Evolutionary conservation across 768 basidiomycete genomes (phyloP).

Genomic region (Suillus lakei): DNA sequence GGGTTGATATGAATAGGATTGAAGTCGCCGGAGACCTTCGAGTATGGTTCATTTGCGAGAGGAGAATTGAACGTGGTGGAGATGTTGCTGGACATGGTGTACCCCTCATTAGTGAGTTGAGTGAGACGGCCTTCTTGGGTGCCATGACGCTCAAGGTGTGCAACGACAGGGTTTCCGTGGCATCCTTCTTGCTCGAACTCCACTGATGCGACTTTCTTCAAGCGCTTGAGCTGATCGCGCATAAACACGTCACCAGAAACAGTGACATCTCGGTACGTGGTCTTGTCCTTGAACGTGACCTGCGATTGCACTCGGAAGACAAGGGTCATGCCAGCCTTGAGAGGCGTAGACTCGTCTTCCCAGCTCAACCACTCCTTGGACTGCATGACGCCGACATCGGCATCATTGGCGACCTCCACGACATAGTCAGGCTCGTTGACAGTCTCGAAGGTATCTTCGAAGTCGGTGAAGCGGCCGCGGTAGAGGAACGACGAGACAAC

Average conservation of each 20-base stretch:
- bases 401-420: slow-evolving; percentile 74
- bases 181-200: slow-evolving; percentile 87
- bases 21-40: slow-evolving; percentile 94
- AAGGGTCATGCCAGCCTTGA: slow-evolving; percentile 79
- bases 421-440: slow-evolving; percentile 88
- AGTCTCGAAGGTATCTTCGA: slow-evolving; percentile 94
- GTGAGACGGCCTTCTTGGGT: slow-evolving; percentile 73
- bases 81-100: slow-evolving; percentile 72
- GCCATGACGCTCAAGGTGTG: slow-evolving; percentile 93
- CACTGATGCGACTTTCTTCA: slow-evolving; percentile 88
- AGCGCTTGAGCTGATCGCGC: slow-evolving; percentile 84
- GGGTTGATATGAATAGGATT: slow-evolving; percentile 99
- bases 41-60: slow-evolving; percentile 94
- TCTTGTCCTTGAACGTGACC: slow-evolving; percentile 90
- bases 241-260: slow-evolving; percentile 88
- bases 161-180: slow-evolving; percentile 91
- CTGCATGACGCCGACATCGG: slow-evolving; percentile 86
- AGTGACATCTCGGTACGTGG: slow-evolving; percentile 77
- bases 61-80: slow-evolving; percentile 80
- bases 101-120: slow-evolving; percentile 85
- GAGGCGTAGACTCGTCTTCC: slow-evolving; percentile 81
- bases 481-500: slow-evolving; percentile 96
- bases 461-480: slow-evolving; percentile 93
- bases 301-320: slow-evolving; percentile 90
- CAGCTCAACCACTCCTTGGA: slow-evolving; percentile 99